Evolutionary conservation across 768 basidiomycete species (phyloP), one percentile per base, ranked within the genome.

Genomic region (Termitomyces sp.): DNA sequence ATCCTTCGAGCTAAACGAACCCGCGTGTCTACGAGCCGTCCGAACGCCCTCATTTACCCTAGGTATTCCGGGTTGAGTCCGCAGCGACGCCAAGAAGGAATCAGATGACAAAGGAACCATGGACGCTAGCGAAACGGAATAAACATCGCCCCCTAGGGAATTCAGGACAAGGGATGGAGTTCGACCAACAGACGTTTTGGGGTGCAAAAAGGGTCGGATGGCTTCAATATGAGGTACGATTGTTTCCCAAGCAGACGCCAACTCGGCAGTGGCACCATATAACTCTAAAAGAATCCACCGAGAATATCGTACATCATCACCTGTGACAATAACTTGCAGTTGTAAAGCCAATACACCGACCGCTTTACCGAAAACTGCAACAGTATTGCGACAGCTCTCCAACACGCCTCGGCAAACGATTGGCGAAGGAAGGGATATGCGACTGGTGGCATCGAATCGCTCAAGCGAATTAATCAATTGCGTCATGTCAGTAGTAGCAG

Each of bases 1-100:
- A 70, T 97, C 95, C 69, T 93, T 91, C 28, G 83, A 87, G 63
- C 95, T 96, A 76, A 96, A 98, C 4, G 95, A 96, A n/a, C 95
- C 95, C 6, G 92, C 95, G 71, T 96, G 91, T 40, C 95, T 81
- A 48, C 94, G 81, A 24, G 85, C 81, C 53, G 83, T 87, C 32
- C 86, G 85, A 28, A 73, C 74, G 62, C 81, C 80, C 59, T 74
- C 81, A 60, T 54, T 60, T 9, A 52, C 33, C 22, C 63, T 50
- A n/a, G 58, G 54, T 16, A 52, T 24, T 45, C 65, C 67, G 62
- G 65, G 56, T 38, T 56, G 39, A 20, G 57, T 55, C 63, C 54
- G 62, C 59, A 57, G 39, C 32, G 50, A 52, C 49, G 38, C 45
- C 36, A 57, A 64, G 15, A 67, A 69, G 9, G 74, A 70, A 33